These are phyloP conservation scores for Xenoacremonium recifei DNA, from an alignment of 2,329 filamentous ascomycete species.

Conservation along the genomic window DNA sequence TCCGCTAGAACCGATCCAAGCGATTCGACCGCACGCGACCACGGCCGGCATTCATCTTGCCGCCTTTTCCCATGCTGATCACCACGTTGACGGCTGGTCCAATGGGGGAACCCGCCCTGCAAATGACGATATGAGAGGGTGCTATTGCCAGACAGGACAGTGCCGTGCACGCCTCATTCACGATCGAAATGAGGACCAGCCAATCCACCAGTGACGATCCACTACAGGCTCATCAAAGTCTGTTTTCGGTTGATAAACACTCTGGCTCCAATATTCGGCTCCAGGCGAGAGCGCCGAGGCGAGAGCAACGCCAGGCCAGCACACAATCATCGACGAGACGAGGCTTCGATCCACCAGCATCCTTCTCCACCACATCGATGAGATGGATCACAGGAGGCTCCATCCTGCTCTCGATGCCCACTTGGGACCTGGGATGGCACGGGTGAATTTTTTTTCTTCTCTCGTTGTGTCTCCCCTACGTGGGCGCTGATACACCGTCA, in stretches of 20 bases:
- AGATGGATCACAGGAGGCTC: slow-evolving; percentile 6
- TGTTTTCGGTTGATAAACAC: too few relatives aligned
- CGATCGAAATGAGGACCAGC: too few relatives aligned
- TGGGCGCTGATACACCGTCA: slow-evolving; percentile 17
- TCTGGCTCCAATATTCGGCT: too few relatives aligned
- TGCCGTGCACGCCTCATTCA: too few relatives aligned
- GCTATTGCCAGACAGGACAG: too few relatives aligned
- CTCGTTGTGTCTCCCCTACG: too few relatives aligned
- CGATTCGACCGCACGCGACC: slow-evolving; percentile 28
- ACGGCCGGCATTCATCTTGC: slow-evolving; percentile 20
- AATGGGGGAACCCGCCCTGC: too few relatives aligned
- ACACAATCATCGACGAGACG: slow-evolving; percentile 15
- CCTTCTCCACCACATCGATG: slow-evolving; percentile 13
- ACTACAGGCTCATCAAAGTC: too few relatives aligned
- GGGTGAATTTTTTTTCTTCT: slow-evolving; percentile 13
- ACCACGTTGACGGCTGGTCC: neutral
- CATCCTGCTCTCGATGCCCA: slow-evolving; percentile 18
- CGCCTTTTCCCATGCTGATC: slow-evolving; percentile 4
- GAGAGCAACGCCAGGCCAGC: too few relatives aligned
- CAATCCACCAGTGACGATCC: too few relatives aligned
- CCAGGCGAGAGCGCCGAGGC: too few relatives aligned
- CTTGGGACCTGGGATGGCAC: slow-evolving; percentile 17
- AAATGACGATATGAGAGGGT: too few relatives aligned
- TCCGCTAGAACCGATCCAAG: slow-evolving; percentile 24
- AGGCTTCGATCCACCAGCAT: slow-evolving; percentile 11